These are phyloP conservation scores for Paramecium tetraurelia DNA, from an alignment of 73 alveolate species.

Conservation along the genomic window DNA sequence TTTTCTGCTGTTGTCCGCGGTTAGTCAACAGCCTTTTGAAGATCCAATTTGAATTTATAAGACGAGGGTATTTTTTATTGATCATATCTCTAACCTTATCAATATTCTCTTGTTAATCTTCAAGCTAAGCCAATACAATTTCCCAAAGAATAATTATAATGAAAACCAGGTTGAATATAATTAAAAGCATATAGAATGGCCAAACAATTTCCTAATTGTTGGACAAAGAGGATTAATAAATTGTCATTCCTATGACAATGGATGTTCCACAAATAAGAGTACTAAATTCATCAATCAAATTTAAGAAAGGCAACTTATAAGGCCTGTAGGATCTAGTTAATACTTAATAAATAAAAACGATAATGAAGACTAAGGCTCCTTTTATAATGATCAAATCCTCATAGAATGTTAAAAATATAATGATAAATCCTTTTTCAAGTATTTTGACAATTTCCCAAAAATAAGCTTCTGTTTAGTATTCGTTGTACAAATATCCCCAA, in stretches of 20 bases:
- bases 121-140: neutral
- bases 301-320: neutral
- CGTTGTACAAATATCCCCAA: slow-evolving; percentile 48
- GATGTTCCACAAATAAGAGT: slow-evolving; percentile 19
- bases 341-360: neutral
- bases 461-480: neutral
- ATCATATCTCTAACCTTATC: slow-evolving; percentile 5
- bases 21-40: neutral
- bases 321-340: neutral
- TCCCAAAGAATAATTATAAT: neutral
- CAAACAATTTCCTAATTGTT: slow-evolving; percentile 4
- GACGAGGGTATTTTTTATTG: neutral
- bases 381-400: slow-evolving; percentile 11
- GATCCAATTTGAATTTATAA: neutral
- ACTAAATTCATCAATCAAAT: neutral
- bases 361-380: slow-evolving; percentile 26
- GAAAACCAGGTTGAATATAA: neutral
- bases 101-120: neutral
- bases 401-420: slow-evolving; percentile 1
- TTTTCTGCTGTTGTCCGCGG: neutral
- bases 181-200: slow-evolving; percentile 11
- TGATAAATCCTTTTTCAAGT: neutral
- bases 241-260: slow-evolving; percentile 2
- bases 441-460: slow-evolving; percentile 18
- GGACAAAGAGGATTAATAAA: neutral